Evolutionary conservation across 2,329 filamentous ascomycete genomes (phyloP), one percentile per base, ranked within the genome.

Genomic region (Colletotrichum aenigma): DNA sequence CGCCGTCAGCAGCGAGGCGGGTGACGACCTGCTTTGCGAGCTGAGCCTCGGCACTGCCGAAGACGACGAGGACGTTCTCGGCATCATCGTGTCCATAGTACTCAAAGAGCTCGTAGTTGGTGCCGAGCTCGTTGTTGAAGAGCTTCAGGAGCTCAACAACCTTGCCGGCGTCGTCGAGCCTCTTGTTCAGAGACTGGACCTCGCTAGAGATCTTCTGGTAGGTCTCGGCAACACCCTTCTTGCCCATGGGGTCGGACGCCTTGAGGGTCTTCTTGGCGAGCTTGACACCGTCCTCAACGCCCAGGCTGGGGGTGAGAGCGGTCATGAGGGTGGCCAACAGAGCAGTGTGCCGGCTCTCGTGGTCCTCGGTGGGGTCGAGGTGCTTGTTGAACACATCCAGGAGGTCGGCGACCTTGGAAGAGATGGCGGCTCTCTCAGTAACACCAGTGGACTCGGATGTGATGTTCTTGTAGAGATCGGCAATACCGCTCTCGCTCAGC

Each of bases 271-370:
- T 95, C 67, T 95, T 90, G 69, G 94, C 94, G 76, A 96, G 93
- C 75, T 92, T 93, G 75, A 98, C 92, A 76, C 96, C 96, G 82
- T 98, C 96, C 82, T 97, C 98, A 78, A 96, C 92, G 84, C 98
- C 96, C 36, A 98, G 89, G 0, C 94, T 95, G 18, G 96, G 96
- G 26, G 96, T 84, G 16, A 97, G 87, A 65, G 91, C 93, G 21
- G 96, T 94, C 76, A 98, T 88, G 26, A 98, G 87, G 3, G 95
- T 98, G 2, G 96, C 92, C 80, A 98, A 93, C 18, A 98, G 87
- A 12, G 96, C 91, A 93, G 98, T 98, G 87, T 99, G 97, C 88
- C 99, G 97, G 68, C 94, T 91, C 87, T 99, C 97, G 79, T 97
- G 92, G 81, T 93, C 91, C 84, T 98, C 98, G 78, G 96, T 93